These are phyloP conservation scores for Cystobasidium onofrii DNA, from an alignment of 768 basidiomycete genomes.

Conservation along the genomic window DNA sequence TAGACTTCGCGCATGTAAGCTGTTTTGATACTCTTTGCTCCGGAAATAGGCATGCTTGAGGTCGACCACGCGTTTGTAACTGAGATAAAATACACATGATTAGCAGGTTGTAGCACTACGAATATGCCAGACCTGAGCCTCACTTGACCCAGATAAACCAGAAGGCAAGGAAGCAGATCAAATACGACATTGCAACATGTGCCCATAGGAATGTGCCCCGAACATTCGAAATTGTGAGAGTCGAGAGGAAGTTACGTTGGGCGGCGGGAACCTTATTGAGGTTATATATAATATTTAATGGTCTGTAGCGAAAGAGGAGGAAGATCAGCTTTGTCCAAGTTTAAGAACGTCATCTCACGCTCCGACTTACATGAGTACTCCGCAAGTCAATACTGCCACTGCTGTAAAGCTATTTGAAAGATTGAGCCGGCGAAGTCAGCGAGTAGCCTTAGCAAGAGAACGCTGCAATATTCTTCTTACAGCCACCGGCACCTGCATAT, in stretches of 20 bases:
- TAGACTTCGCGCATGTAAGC: constrained; percentile 89
- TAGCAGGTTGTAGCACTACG: no score
- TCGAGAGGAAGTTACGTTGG: constrained; percentile 48
- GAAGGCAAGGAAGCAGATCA: constrained; percentile 54
- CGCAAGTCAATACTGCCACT: constrained; percentile 60
- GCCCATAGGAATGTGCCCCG: constrained; percentile 37
- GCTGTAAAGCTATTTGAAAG: constrained; percentile 54
- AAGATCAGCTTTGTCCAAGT: background rate
- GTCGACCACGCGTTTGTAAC: constrained; percentile 51
- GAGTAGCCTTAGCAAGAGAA: no score
- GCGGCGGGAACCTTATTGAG: constrained; percentile 54
- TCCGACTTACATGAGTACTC: constrained; percentile 58
- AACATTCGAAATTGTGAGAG: constrained; percentile 42
- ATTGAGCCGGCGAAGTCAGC: background rate
- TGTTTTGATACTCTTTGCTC: constrained; percentile 58
- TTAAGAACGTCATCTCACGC: no score
- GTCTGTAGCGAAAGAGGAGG: constrained; percentile 42
- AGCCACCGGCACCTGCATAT: constrained; percentile 31
- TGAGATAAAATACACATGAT: background rate
- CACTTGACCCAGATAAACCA: constrained; percentile 59
- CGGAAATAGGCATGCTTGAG: constrained; percentile 65
- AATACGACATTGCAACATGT: constrained; percentile 54
- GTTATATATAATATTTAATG: constrained; percentile 80
- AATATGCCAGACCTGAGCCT: no score
- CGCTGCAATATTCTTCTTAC: no score